Percentiles rank a stretch among this genome's conserved stretches.
Conservation (phyloP, 805 yeast genomes). For the Wickerhamiella dianesei region DNA sequence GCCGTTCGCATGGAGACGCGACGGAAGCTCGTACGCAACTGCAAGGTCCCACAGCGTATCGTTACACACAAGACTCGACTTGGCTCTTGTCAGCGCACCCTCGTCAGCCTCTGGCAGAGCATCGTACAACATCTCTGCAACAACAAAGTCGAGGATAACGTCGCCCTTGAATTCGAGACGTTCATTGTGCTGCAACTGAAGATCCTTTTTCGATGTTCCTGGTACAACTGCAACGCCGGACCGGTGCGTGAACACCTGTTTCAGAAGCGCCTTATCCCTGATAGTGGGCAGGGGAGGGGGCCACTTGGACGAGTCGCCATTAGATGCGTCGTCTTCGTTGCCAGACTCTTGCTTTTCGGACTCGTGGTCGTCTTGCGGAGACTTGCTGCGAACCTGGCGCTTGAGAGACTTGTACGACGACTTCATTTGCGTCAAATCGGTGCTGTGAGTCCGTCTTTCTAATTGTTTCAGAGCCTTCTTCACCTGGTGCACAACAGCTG, state of each 20-base stretch:
- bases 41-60: constrained; percentile 60
- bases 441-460: background rate
- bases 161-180: constrained; percentile 86
- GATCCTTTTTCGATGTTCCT: constrained; percentile 43
- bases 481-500: constrained; percentile 6
- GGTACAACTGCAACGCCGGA: constrained; percentile 39
- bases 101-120: constrained; percentile 60
- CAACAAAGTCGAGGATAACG: constrained; percentile 60
- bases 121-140: constrained; percentile 53
- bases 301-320: constrained; percentile 22
- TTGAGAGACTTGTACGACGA: constrained; percentile 1
- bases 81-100: constrained; percentile 61
- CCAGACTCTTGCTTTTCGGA: constrained; percentile 1
- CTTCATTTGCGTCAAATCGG: background rate
- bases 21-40: constrained; percentile 42
- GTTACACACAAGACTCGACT: constrained; percentile 63
- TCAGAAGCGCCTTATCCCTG: constrained; percentile 40
- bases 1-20: constrained; percentile 15
- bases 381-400: background rate
- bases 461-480: background rate
- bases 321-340: background rate
- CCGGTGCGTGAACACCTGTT: constrained; percentile 69
- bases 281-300: constrained; percentile 66
- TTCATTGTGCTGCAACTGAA: constrained; percentile 60
- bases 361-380: too few species aligned